A percentile compares a stretch with the other conserved stretches of the same genome.
phyloP scores from a whole-genome alignment of 345 rosid species.

The Brassica rapa region DNA sequence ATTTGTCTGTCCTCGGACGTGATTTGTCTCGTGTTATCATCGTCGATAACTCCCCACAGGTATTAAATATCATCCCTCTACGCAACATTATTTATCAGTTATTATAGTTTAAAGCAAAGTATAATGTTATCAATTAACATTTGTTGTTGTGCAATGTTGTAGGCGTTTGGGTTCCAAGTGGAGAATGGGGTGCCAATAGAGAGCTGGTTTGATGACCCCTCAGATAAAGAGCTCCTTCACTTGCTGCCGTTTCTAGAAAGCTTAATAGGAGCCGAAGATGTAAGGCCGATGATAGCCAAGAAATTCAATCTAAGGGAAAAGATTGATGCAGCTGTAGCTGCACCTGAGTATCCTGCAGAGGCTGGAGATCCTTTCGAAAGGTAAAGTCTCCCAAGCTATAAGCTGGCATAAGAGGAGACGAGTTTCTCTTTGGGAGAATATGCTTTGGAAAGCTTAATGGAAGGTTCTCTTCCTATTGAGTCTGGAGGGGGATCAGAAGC shows the following conservation, averaged over 20 bases:
- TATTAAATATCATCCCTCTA: slow-evolving; percentile 23
- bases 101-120: not conserved
- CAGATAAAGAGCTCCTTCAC: slow-evolving; percentile 77
- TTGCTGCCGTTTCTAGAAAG: slow-evolving; percentile 90
- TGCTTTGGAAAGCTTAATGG: slow-evolving; percentile 21
- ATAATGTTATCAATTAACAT: not conserved
- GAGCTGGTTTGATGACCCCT: slow-evolving; percentile 93
- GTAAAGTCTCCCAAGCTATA: slow-evolving; percentile 23
- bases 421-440: not conserved
- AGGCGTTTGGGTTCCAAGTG: slow-evolving; percentile 99
- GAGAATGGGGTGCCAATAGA: slow-evolving; percentile 97
- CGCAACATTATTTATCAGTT: not conserved
- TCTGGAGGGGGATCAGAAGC: slow-evolving; percentile 6
- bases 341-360: slow-evolving; percentile 52
- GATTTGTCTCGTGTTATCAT: slow-evolving; percentile 86
- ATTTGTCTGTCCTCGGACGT: slow-evolving; percentile 92
- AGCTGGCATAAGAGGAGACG: not conserved
- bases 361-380: slow-evolving; percentile 62
- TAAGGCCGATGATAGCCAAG: slow-evolving; percentile 76
- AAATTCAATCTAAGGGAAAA: slow-evolving; percentile 80
- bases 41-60: slow-evolving; percentile 99
- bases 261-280: slow-evolving; percentile 86
- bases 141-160: not conserved
- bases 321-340: slow-evolving; percentile 63
- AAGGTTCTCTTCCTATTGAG: slow-evolving; percentile 8